Evolutionary conservation across 2,329 filamentous ascomycete genomes (phyloP).

Genomic region (Calonectria naviculata): DNA sequence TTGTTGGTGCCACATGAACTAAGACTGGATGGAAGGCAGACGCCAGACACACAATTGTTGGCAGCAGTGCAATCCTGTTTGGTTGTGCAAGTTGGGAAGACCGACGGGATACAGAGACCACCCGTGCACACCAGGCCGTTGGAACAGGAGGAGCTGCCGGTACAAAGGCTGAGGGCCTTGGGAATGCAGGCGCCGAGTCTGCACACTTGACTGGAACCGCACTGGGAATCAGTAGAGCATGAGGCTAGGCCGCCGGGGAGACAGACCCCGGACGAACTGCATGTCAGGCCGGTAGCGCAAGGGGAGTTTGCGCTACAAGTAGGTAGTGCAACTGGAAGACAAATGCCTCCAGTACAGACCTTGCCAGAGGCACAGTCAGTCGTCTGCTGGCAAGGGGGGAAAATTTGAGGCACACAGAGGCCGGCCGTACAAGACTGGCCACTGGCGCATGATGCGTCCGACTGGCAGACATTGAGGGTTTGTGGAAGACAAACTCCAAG

Average conservation of each 20-base stretch:
- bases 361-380: conserved; percentile 7
- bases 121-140: background rate
- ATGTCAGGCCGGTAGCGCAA: conserved; percentile 6
- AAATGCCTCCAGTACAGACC: conserved; percentile 10
- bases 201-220: conserved; percentile 9
- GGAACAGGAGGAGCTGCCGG: background rate
- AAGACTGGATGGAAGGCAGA: conserved; percentile 5
- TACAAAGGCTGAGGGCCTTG: background rate
- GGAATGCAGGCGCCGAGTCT: conserved; percentile 9
- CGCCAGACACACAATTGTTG: conserved; percentile 13
- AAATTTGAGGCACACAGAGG: conserved; percentile 16
- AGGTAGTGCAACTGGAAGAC: conserved; percentile 3
- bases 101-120: conserved; percentile 2
- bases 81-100: conserved; percentile 1
- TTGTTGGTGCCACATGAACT: background rate
- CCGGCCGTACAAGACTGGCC: conserved; percentile 12
- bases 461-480: background rate
- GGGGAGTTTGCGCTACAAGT: background rate
- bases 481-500: conserved; percentile 13
- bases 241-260: conserved; percentile 1
- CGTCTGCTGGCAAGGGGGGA: conserved; percentile 4
- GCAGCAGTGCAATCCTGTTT: conserved; percentile 6
- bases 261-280: conserved; percentile 6
- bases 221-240: conserved; percentile 14
- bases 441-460: background rate